Evolutionary conservation across 352 stramenopile species (phyloP).

Genomic region (Globisporangium rhizosaccharum): DNA sequence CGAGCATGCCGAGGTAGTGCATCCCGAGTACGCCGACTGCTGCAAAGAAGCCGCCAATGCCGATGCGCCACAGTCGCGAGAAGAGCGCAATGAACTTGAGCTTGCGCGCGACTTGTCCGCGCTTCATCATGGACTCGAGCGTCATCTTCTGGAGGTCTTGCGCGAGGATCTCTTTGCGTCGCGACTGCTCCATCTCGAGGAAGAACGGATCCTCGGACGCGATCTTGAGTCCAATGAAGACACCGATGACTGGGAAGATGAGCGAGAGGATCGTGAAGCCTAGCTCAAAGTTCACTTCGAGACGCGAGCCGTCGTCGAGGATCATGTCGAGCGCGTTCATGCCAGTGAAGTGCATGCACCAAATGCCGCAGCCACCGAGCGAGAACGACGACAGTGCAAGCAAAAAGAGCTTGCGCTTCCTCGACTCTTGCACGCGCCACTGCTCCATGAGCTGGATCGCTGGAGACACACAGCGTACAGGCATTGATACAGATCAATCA

Average conservation of each 20-base stretch:
- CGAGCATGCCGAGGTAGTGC: slow-evolving; percentile 76
- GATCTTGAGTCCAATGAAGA: slow-evolving; percentile 51
- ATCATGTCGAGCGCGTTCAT: slow-evolving; percentile 48
- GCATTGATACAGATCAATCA: background rate
- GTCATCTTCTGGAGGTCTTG: slow-evolving; percentile 34
- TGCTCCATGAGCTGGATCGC: slow-evolving; percentile 73
- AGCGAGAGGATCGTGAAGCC: slow-evolving; percentile 52
- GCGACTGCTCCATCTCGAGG: slow-evolving; percentile 45
- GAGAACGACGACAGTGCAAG: slow-evolving; percentile 33
- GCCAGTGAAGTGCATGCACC: slow-evolving; percentile 71
- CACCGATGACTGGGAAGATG: slow-evolving; percentile 41
- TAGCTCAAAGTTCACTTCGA: slow-evolving; percentile 48
- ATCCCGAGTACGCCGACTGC: slow-evolving; percentile 61
- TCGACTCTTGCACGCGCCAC: slow-evolving; percentile 39
- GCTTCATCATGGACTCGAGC: slow-evolving; percentile 46
- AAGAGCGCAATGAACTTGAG: slow-evolving; percentile 64
- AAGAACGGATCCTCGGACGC: slow-evolving; percentile 60
- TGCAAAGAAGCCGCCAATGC: slow-evolving; percentile 39
- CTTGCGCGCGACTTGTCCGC: slow-evolving; percentile 29
- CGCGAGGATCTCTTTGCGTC: slow-evolving; percentile 22
- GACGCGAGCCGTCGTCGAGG: slow-evolving; percentile 24
- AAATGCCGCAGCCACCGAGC: slow-evolving; percentile 61
- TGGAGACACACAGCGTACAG: slow-evolving; percentile 12
- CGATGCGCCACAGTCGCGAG: slow-evolving; percentile 46
- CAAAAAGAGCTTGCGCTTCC: slow-evolving; percentile 29